phyloP scores from a whole-genome alignment of 495 filamentous ascomycete genomes.

The Lindgomyces ingoldianus region DNA sequence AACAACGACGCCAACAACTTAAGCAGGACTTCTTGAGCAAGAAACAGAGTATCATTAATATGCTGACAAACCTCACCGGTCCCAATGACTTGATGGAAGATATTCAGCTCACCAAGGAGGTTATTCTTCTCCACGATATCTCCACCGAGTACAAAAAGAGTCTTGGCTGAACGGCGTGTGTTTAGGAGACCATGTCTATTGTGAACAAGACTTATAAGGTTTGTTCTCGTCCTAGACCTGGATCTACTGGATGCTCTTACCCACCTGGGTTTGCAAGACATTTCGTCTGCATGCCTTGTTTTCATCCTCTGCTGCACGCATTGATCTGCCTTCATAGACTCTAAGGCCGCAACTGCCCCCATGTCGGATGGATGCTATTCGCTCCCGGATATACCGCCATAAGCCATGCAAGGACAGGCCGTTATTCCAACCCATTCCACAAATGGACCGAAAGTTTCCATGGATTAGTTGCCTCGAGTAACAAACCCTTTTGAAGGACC shows the following conservation, averaged over 20 bases:
- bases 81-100: slow-evolving; percentile 31
- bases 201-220: not conserved
- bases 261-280: not conserved
- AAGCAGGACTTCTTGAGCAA: slow-evolving; percentile 21
- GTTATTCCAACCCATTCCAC: not conserved
- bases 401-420: not conserved
- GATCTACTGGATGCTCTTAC: slow-evolving; percentile 7
- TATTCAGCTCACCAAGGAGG: slow-evolving; percentile 24
- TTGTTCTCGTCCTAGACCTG: slow-evolving; percentile 13
- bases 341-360: not conserved
- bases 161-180: slow-evolving; percentile 12
- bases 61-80: slow-evolving; percentile 23
- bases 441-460: not conserved
- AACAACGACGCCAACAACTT: slow-evolving; percentile 13
- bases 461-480: not conserved
- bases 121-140: slow-evolving; percentile 25
- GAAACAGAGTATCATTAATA: slow-evolving; percentile 21
- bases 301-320: not conserved
- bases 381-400: not conserved
- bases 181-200: not conserved
- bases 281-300: not conserved
- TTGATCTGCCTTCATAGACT: not conserved
- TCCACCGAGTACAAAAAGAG: slow-evolving; percentile 28
- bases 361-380: not conserved
- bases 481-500: too few species aligned